Base-by-base conservation (phyloP, 768 basidiomycete genomes). In the Agrocybe pediades region DNA sequence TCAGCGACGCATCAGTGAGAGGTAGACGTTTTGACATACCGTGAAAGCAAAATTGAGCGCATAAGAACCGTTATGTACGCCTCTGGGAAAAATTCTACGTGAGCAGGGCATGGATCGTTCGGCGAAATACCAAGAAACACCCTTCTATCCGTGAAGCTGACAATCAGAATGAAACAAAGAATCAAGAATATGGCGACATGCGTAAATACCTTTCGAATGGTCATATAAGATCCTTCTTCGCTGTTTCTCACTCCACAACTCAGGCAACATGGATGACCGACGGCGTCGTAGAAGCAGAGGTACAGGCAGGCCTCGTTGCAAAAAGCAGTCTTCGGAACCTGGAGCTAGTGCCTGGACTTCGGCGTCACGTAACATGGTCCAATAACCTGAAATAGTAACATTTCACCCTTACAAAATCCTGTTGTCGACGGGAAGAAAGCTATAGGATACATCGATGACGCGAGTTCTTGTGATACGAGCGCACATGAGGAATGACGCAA, bases 211-310 rank as follows among this genome's bases (percentile, higher is more conserved):
- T 13, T n/a, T n/a, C n/a, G n/a, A n/a, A n/a, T 36, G 33, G 15
- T 30, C 8, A 7, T 7, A 30, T 7, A 15, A 30, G 29, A 30
- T 30, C 29, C 4, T 36, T 39, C 26, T 41, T 6, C n/a, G 19
- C 36, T 23, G 40, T 8, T 40, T 41, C 48, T 24, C 48, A 49
- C 39, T 49, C 48, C 48, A 48, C 47, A 48, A 39, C 19, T 40
- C 23, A 50, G 49, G 17, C 40, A 27, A 41, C 49, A 42, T 42
- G 2, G 9, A 49, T 27, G 21, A n/a, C 26, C 49, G 15, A 27
- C 24, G 25, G 26, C 39, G 20, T 39, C 17, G 21, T 41, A 23
- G 17, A 23, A 39, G 21, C 19, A 5, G 48, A 49, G 36, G 24
- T 25, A 33, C 24, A 13, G 33, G 33, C 7, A 7, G 29, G 29